Evolutionary conservation across 1,139 yeast species (phyloP), one percentile per base, ranked within the genome.

Genomic region (Yamadazyma epiphylla): DNA sequence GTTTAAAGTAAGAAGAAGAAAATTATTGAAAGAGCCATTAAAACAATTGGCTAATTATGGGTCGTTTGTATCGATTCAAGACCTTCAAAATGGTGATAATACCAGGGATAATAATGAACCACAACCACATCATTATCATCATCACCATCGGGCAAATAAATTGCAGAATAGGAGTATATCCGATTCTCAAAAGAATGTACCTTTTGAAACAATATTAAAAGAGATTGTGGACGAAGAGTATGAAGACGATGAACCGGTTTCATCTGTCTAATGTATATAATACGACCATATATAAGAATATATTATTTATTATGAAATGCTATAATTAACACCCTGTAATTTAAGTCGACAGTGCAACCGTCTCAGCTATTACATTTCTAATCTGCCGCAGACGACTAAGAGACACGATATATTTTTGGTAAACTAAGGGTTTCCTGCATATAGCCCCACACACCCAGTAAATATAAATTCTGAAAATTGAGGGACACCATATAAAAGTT

Each of bases 11-110:
- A 49, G 56, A 35, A 69, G 63, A 37, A 45, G 54, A 25, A 38
- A 35, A 0, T 45, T 48, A 5, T 39, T 46, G 4, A 37, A 45
- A 10, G 62, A 60, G 35, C 76, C 76, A 8, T 56, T 71, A 44
- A 64, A 64, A 35, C 77, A 71, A 40, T 56, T 72, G 13, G 51
- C 62, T 0, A 60, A 64, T 38, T 69, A 67, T 42, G 59, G 59
- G 5, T 49, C 57, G 6, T 66, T 49, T 39, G 49, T 63, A 52
- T 58, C 71, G 0, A 49, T 68, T 14, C 55, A 60, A 26, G 74
- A 70, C 30, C 51, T 70, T 26, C 70, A 65, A 30, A 41, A 38
- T 15, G 29, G 26, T 4, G 60, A 48, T 10, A 24, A 9, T 5
- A 13, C 23, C 13, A 5, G 19, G 21, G 23, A 16, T 6, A 59